Evolutionary conservation across 2,329 filamentous ascomycete species (phyloP).

Genomic region (Alternaria triticimaculans): DNA sequence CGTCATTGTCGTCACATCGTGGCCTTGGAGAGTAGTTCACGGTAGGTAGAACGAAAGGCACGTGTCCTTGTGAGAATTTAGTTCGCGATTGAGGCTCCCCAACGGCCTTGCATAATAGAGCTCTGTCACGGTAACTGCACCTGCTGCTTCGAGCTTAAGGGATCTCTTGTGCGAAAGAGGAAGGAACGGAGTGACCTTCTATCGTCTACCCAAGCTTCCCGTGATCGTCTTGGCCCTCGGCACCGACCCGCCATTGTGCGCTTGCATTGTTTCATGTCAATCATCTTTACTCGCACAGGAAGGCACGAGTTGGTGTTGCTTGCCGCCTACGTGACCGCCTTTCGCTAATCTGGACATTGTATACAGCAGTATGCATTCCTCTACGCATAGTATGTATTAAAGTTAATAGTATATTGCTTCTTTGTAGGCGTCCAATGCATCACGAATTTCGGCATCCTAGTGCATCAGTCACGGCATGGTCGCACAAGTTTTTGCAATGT

Average conservation of each 20-base stretch:
- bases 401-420: not conserved
- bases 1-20: not conserved
- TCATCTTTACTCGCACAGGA: not conserved
- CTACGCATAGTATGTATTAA: not conserved
- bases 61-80: not conserved
- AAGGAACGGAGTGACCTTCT: slow-evolving; percentile 3
- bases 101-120: slow-evolving; percentile 3
- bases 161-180: slow-evolving; percentile 12
- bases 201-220: not conserved
- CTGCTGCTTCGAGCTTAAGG: slow-evolving; percentile 14
- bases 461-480: not conserved
- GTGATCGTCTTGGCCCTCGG: not conserved
- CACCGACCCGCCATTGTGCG: not conserved
- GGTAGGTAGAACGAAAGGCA: not conserved
- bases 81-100: not conserved
- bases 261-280: not conserved
- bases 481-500: not conserved
- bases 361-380: not conserved
- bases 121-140: slow-evolving; percentile 4
- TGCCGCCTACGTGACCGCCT: not conserved
- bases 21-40: not conserved
- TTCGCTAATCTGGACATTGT: not conserved
- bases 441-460: not conserved
- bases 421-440: not conserved
- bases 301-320: not conserved